phyloP scores from a whole-genome alignment of 306 rosid genomes.

The Prunus padus region DNA sequence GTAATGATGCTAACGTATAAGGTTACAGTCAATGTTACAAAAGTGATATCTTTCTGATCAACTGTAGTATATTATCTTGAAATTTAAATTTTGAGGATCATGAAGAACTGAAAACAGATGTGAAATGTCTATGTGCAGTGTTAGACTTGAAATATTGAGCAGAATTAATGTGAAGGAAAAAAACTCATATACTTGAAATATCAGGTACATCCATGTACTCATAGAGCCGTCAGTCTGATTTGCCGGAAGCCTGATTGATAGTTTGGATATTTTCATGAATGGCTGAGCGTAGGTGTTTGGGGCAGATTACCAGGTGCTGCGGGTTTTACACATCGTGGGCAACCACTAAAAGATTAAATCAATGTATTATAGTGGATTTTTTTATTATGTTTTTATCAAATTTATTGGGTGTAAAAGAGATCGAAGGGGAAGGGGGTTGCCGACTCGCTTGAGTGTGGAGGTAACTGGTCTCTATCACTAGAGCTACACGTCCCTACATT shows the following conservation, averaged over 20 bases:
- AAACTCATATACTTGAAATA: background rate
- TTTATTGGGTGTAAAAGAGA: no score
- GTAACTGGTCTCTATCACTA: no score
- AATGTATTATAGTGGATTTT: background rate
- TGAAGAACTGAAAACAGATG: background rate
- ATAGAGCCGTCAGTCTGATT: background rate
- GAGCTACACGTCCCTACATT: background rate
- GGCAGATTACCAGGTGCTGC: background rate
- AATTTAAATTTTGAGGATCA: background rate
- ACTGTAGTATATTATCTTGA: background rate
- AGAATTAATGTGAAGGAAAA: background rate
- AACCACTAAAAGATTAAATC: background rate
- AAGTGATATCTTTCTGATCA: background rate
- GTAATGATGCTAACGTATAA: background rate
- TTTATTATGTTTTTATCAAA: background rate
- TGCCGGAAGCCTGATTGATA: background rate
- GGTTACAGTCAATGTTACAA: background rate
- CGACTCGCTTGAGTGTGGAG: no score
- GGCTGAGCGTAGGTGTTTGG: background rate
- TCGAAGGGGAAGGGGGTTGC: no score
- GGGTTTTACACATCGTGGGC: background rate
- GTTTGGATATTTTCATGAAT: background rate
- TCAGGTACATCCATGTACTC: background rate
- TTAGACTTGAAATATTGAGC: background rate
- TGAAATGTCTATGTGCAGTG: background rate